Evolutionary conservation across 2,329 filamentous ascomycete genomes (phyloP).

Genomic region (Colletotrichum godetiae): DNA sequence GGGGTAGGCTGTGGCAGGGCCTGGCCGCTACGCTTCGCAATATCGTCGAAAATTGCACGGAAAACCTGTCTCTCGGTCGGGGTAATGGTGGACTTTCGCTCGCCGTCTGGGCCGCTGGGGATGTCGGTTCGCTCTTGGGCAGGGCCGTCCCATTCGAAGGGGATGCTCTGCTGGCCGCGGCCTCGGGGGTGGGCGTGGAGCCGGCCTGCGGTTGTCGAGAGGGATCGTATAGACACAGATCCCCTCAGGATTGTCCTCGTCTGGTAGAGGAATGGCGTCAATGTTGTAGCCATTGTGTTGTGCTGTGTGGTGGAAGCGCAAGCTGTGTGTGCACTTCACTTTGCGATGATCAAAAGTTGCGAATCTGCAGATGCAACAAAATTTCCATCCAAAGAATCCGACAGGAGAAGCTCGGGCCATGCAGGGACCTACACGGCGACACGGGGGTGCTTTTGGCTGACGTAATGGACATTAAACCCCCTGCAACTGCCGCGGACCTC

Average conservation of each 20-base stretch:
- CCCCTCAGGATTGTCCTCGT: slow-evolving; percentile 69
- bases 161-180: slow-evolving; percentile 50
- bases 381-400: slow-evolving; percentile 7
- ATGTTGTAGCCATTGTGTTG: slow-evolving; percentile 56
- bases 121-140: slow-evolving; percentile 39
- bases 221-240: slow-evolving; percentile 38
- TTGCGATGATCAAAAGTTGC: neutral
- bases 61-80: slow-evolving; percentile 69
- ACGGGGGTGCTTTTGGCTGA: neutral
- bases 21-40: slow-evolving; percentile 40
- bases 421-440: neutral
- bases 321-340: neutral
- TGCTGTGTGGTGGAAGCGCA: neutral
- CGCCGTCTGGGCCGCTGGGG: slow-evolving; percentile 35
- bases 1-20: slow-evolving; percentile 40
- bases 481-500: neutral
- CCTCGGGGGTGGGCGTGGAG: slow-evolving; percentile 37
- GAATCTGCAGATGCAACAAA: neutral
- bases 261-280: slow-evolving; percentile 78
- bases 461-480: slow-evolving; percentile 9
- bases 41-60: slow-evolving; percentile 64
- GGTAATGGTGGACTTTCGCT: slow-evolving; percentile 64
- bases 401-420: slow-evolving; percentile 26
- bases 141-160: slow-evolving; percentile 60
- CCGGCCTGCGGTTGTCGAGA: slow-evolving; percentile 31